Evolutionary conservation across 2,329 filamentous ascomycete genomes (phyloP).

Genomic region (Teratosphaeria pseudoeucalypti): DNA sequence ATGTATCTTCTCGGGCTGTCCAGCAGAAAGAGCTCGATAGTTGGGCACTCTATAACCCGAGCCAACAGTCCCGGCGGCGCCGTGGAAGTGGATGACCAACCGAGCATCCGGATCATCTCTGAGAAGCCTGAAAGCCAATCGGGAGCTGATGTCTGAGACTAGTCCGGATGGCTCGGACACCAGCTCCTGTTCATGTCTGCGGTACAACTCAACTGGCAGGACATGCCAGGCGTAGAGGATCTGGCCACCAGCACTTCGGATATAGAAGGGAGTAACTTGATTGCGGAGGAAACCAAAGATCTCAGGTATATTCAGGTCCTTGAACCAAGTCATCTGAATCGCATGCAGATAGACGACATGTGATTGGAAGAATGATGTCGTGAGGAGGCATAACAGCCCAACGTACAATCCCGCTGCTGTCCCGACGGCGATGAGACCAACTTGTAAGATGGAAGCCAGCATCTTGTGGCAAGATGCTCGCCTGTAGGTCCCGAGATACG

Average conservation of each 20-base stretch:
- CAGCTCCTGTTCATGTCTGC: slow-evolving; percentile 32
- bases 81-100: slow-evolving; percentile 54
- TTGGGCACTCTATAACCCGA: slow-evolving; percentile 46
- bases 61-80: slow-evolving; percentile 46
- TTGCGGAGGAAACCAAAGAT: slow-evolving; percentile 39
- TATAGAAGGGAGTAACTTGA: slow-evolving; percentile 40
- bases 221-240: slow-evolving; percentile 42
- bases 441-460: neutral
- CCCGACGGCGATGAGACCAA: neutral
- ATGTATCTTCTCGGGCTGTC: slow-evolving; percentile 43
- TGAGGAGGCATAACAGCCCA: slow-evolving; percentile 37
- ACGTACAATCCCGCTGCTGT: slow-evolving; percentile 28
- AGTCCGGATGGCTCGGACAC: slow-evolving; percentile 36
- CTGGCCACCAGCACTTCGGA: slow-evolving; percentile 32
- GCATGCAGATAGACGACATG: slow-evolving; percentile 49
- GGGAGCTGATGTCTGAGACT: slow-evolving; percentile 44
- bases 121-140: slow-evolving; percentile 51
- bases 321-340: slow-evolving; percentile 45
- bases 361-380: slow-evolving; percentile 39
- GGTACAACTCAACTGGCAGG: slow-evolving; percentile 38
- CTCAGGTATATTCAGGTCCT: slow-evolving; percentile 40
- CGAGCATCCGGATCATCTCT: slow-evolving; percentile 52
- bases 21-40: slow-evolving; percentile 47
- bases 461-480: neutral
- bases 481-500: too few species aligned